Evolutionary conservation across 1,139 yeast genomes (phyloP), one percentile per base, ranked within the genome.

Genomic region (Saccharomyces hybrid): DNA sequence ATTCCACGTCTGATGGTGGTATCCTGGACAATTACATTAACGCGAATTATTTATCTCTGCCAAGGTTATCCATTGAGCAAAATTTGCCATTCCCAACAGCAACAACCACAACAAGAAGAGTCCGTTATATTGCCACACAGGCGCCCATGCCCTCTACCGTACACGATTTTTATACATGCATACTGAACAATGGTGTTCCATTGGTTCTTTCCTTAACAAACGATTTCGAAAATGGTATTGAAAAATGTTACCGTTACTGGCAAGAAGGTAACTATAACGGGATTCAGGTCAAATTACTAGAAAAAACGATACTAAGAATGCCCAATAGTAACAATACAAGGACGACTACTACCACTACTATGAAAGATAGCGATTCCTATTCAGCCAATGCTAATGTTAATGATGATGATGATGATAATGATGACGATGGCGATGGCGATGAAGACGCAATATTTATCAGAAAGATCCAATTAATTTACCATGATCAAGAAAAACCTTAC

Each of bases 91-190:
- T 51, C 14, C 56, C 62, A 26, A 53, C 62, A 16, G 25, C 50
- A 3, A 49, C 57, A 7, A 26, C 20, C 13, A 49, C 32, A 7
- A 49, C 55, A 31, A 52, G 51, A 49, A 62, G 59, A 31, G 65
- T 66, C 51, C 75, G 80, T 51, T 85, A 84, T 65, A 85, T 88
- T 61, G 96, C 96, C 0, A 84, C 96, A 0, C 96, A 88, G 64
- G 96, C 95, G 1, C 96, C 96, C 2, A 71, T 88, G 53, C 75
- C 77, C 2, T 81, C 81, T 38, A 87, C 96, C 0, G 77, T 84
- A 53, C 80, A 79, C 3, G 96, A 88, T 66, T 88, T 88, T 62
- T 87, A 90, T 83, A 80, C 82, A 56, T 81, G 87, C 59, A 74
- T 85, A 7, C 75, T 82, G 73, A 79, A 81, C 57, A 80, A 85